phyloP scores from a whole-genome alignment of 805 yeast species.

The Sugiyamaella qingdaonensis region DNA sequence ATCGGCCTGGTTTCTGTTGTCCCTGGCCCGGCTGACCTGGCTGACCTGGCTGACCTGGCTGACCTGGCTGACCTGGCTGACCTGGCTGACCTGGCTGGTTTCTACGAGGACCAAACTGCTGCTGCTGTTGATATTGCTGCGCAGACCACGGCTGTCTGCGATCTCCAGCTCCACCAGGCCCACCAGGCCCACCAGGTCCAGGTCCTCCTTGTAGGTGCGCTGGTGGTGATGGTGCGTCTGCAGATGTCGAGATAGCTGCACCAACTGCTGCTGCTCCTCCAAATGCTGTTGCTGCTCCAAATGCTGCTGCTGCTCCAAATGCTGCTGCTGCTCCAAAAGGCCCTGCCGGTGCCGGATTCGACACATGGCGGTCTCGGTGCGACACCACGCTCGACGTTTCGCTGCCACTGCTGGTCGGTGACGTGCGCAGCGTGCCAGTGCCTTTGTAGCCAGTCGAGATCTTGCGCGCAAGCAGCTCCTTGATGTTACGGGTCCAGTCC shows the following conservation, averaged over 20 bases:
- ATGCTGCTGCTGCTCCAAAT: neutral
- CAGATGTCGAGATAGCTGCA: neutral
- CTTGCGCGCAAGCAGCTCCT: conserved; percentile 52
- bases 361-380: conserved; percentile 16
- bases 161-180: too few species aligned
- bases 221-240: conserved; percentile 7
- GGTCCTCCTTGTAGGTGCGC: neutral
- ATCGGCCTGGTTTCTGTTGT: too few species aligned
- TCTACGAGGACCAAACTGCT: neutral
- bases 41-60: conserved; percentile 1
- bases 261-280: neutral
- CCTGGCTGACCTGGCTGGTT: conserved; percentile 1
- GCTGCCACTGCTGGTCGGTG: conserved; percentile 3
- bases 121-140: conserved; percentile 1
- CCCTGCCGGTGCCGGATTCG: conserved; percentile 19
- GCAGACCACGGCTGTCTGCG: neutral
- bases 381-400: neutral
- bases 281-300: neutral
- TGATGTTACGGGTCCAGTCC: conserved; percentile 59
- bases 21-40: too few species aligned
- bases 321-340: neutral
- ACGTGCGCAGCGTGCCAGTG: conserved; percentile 29
- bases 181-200: too few species aligned
- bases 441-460: conserved; percentile 45
- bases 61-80: neutral